Conservation (phyloP, 345 rosid species). For the Dipteronia dyeriana region DNA sequence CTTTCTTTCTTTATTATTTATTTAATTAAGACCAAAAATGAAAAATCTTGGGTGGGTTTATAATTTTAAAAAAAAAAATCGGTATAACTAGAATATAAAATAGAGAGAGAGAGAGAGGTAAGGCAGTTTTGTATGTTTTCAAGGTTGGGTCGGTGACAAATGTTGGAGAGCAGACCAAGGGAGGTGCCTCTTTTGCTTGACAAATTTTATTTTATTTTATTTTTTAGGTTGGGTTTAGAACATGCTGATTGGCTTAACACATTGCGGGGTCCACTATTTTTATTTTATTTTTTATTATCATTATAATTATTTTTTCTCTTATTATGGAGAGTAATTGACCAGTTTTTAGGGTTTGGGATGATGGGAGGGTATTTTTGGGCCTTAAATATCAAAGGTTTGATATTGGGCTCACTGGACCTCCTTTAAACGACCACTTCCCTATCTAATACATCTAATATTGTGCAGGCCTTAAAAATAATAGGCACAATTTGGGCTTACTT, state of each 20-base stretch:
- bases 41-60: background rate
- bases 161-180: background rate
- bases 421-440: too few species aligned
- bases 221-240: background rate
- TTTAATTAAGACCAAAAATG: background rate
- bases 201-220: too few species aligned
- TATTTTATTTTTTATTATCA: background rate
- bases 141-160: conserved; percentile 1
- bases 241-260: background rate
- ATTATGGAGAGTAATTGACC: background rate
- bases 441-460: too few species aligned
- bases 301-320: background rate
- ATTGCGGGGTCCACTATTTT: too few species aligned
- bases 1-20: background rate
- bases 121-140: background rate
- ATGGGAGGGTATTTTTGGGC: background rate
- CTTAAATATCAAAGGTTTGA: background rate
- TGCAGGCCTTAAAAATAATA: too few species aligned
- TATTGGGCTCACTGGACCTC: too few species aligned
- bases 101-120: background rate
- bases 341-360: conserved; percentile 6
- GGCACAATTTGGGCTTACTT: too few species aligned
- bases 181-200: background rate
- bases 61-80: background rate
- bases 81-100: background rate